Base-by-base conservation (phyloP, 2,329 filamentous ascomycete species). In the Colletotrichum aenigma region DNA sequence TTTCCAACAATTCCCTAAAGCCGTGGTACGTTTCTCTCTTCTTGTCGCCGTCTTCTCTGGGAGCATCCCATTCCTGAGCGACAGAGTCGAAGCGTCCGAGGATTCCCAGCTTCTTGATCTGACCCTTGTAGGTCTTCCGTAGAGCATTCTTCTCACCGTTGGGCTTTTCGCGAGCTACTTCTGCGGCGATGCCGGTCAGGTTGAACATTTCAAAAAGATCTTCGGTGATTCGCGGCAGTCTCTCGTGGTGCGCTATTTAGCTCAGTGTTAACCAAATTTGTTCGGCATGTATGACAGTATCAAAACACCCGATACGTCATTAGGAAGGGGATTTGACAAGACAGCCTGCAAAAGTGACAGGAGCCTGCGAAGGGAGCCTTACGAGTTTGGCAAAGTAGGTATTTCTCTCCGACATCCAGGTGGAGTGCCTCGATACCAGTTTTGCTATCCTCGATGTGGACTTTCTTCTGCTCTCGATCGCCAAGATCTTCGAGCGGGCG, bases 121-220 rank as follows among this genome's bases (percentile, higher is more conserved):
- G 91, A 68, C 91, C 91, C 83, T 93, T 93, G 86, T 93, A 93
- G 18, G 91, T 93, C 82, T 93, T 93, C 30, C 92, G 89, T 65
- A 93, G 86, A 77, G 90, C 90, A 80, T 93, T 93, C 87, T 93
- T 93, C 82, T 92, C 90, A 78, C 92, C 92, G 81, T 92, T 92
- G 16, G 91, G 90, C 81, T 92, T 90, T 69, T 90, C 90, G 76
- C 92, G 89, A 76, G 92, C 92, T 55, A 93, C 91, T 78, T 92
- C 89, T 73, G 89, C 88, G 74, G 92, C 91, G 71, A 93, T 87
- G 68, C 83, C 84, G 64, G 87, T 86, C 78, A 93, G 84, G 79
- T 87, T 86, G 83, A 91, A 93, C 81, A 88, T 86, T 75, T 89
- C 87, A 80, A 91, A 93, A 70, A 93, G 85, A 81, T 93, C 92